phyloP scores from a whole-genome alignment of 768 basidiomycete genomes.

The Podaxis sp. region DNA sequence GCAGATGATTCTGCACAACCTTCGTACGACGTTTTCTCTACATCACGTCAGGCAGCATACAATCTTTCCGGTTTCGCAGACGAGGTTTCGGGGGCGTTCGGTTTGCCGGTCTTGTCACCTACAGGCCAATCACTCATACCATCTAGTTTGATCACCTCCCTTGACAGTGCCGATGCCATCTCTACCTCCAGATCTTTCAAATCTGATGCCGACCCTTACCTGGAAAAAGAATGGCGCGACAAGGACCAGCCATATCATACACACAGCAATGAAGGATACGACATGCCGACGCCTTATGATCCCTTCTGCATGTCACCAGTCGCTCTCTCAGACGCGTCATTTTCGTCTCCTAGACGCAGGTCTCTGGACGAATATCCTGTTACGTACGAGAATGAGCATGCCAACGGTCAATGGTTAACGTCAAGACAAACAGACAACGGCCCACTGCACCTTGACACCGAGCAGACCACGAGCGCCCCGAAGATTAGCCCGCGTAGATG shows the following conservation, averaged over 20 bases:
- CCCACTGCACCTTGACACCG: not conserved
- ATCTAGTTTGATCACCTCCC: conserved; percentile 16
- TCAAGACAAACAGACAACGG: not conserved
- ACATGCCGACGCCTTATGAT: not conserved
- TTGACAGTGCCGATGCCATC: conserved; percentile 12
- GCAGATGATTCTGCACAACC: not conserved
- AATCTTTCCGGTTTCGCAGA: conserved; percentile 19
- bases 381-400: not conserved
- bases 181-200: conserved; percentile 25
- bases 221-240: conserved; percentile 52
- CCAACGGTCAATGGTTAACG: not conserved
- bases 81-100: conserved; percentile 43
- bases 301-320: not conserved
- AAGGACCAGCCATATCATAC: conserved; percentile 17
- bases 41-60: not conserved
- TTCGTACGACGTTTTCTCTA: not conserved
- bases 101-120: conserved; percentile 18
- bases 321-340: not conserved
- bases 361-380: not conserved
- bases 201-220: conserved; percentile 48
- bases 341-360: conserved; percentile 2
- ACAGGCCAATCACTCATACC: conserved; percentile 15
- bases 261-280: not conserved
- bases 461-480: not conserved
- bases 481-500: not conserved